Base-by-base conservation (phyloP, 2,329 filamentous ascomycete species). In the Colletotrichum sansevieriae region DNA sequence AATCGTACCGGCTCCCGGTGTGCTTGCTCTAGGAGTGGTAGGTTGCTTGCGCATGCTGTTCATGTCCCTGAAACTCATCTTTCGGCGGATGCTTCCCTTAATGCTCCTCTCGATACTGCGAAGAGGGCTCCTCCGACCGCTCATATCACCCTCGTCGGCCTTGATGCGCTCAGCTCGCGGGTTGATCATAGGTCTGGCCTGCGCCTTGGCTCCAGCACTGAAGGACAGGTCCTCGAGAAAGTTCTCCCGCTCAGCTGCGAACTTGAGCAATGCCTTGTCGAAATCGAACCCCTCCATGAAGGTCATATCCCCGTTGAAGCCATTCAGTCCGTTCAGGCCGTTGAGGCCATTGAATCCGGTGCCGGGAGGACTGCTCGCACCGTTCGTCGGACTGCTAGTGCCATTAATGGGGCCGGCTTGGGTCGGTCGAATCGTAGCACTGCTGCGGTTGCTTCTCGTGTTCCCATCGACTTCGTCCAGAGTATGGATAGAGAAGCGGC, bases 151-250 rank as follows among this genome's bases (percentile, higher is more conserved):
- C 71, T 97, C 94, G 47, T 95, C 92, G 35, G 89, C 88, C 72
- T 90, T 90, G 74, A 98, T 92, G 74, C 93, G 91, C 78, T 97
- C 93, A 3, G 95, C 89, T 73, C 92, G 90, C 37, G 94, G 90
- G 73, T 93, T 91, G 35, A 94, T 88, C 83, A 93, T 93, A 10
- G 91, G 89, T 65, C 90, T 84, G 65, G 87, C 83, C 73, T 92
- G 88, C 25, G 92, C 86, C 72, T 93, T 92, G 46, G 92, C 92
- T 49, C 95, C 94, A 22, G 95, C 94, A 72, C 88, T 93, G 78
- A 98, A 94, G 73, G 91, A 94, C 62, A 98, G 87, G 78, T 99
- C 96, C 72, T 97, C 93, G 60, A 98, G 84, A 75, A 99, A 99
- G 69, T 91, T 92, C 75, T 99, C 96, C 72, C 96, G 87, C 82